phyloP scores from a whole-genome alignment of 208 protist genomes.

The Trypanosoma conorhini region DNA sequence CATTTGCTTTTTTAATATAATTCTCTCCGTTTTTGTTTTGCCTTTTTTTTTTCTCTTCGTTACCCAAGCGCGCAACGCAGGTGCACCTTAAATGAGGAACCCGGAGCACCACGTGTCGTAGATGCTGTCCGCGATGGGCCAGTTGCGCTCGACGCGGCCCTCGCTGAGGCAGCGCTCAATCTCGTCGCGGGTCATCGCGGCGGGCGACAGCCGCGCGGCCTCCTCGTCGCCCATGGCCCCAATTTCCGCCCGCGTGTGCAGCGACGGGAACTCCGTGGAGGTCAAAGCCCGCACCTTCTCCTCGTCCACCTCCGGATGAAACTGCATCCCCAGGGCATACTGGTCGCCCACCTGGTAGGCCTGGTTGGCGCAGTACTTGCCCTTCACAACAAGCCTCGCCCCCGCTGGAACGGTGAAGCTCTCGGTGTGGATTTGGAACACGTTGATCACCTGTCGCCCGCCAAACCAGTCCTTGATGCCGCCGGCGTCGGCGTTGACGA shows the following conservation, averaged over 20 bases:
- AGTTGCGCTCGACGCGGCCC: constrained; percentile 27
- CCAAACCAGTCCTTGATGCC: constrained; percentile 37
- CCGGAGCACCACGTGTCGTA: constrained; percentile 37
- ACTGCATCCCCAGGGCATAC: constrained; percentile 38
- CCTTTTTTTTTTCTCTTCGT: constrained; percentile 17
- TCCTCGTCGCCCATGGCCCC: constrained; percentile 22
- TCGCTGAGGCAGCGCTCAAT: constrained; percentile 15
- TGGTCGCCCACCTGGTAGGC: constrained; percentile 37
- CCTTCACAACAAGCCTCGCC: constrained; percentile 22
- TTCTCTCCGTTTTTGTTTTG: too few relatives aligned
- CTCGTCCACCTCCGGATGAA: constrained; percentile 35
- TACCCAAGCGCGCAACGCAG: constrained; percentile 1
- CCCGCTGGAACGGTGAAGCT: constrained; percentile 32
- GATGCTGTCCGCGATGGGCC: constrained; percentile 28
- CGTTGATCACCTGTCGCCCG: constrained; percentile 19
- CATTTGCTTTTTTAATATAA: neutral
- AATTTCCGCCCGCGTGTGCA: constrained; percentile 24
- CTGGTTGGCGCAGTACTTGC: constrained; percentile 33
- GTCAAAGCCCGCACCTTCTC: constrained; percentile 26
- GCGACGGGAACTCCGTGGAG: neutral
- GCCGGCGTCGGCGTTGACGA: constrained; percentile 7
- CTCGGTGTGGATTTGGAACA: constrained; percentile 38
- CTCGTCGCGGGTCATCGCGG: constrained; percentile 23
- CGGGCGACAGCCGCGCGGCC: constrained; percentile 4
- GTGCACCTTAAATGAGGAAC: constrained; percentile 22